phyloP scores from a whole-genome alignment of 768 basidiomycete genomes.

The Kwoniella sp. region DNA sequence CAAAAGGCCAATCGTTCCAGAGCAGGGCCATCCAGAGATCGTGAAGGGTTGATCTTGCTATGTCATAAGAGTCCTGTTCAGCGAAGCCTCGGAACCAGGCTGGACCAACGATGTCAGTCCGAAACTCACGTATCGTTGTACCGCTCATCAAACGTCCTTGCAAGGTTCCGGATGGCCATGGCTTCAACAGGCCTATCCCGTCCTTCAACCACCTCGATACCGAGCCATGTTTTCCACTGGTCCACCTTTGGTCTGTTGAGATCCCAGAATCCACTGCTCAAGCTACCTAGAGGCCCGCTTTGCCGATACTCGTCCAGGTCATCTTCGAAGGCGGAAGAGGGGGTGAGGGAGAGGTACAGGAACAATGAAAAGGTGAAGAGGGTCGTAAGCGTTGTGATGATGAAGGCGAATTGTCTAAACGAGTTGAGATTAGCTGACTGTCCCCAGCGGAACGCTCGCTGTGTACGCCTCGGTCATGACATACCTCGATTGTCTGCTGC shows the following conservation, averaged over 20 bases:
- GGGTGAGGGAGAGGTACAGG: slow-evolving; percentile 8
- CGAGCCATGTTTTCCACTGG: background rate
- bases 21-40: slow-evolving; percentile 8
- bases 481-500: slow-evolving; percentile 5
- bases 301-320: background rate
- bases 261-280: background rate
- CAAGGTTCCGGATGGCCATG: background rate
- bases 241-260: background rate
- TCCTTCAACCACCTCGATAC: background rate
- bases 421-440: background rate
- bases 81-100: too few relatives aligned
- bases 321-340: slow-evolving; percentile 1
- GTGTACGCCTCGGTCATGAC: background rate
- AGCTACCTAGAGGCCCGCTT: too few relatives aligned
- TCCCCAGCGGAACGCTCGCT: background rate
- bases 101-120: background rate
- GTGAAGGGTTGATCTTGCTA: background rate
- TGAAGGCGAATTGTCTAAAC: slow-evolving; percentile 1
- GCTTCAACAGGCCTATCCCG: slow-evolving; percentile 3
- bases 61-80: background rate
- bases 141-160: background rate
- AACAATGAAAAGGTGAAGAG: slow-evolving; percentile 7
- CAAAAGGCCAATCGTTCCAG: slow-evolving; percentile 16
- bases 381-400: slow-evolving; percentile 10
- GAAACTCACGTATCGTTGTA: slow-evolving; percentile 4